Conservation (phyloP, 148 eudicot genomes). For the Rheum nobile region DNA sequence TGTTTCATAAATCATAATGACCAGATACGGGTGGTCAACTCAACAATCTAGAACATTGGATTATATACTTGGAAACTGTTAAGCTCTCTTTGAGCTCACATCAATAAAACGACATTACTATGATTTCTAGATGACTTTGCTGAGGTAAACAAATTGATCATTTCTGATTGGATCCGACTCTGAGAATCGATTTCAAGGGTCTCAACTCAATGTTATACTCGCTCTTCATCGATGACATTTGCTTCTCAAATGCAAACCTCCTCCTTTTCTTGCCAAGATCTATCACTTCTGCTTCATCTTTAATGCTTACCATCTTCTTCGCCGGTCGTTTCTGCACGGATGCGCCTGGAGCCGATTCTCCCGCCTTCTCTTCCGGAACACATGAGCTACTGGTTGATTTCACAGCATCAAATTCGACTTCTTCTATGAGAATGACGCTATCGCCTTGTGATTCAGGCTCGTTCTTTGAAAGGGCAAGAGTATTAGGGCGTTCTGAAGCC, state of each 20-base stretch:
- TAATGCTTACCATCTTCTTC: constrained; percentile 44
- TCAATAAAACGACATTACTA: background rate
- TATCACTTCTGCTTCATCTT: constrained; percentile 35
- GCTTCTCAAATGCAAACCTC: constrained; percentile 13
- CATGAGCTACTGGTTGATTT: background rate
- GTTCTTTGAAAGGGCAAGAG: constrained; percentile 2
- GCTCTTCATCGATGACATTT: constrained; percentile 2
- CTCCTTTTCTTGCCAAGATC: constrained; percentile 18
- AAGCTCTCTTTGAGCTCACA: no score
- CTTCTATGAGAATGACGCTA: background rate
- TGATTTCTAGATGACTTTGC: background rate
- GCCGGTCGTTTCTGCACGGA: background rate
- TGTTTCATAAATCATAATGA: no score
- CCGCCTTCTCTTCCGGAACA: background rate
- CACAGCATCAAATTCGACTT: background rate
- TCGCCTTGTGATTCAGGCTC: constrained; percentile 12
- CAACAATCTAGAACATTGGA: no score
- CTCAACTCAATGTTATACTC: constrained; percentile 15
- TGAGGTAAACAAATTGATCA: background rate
- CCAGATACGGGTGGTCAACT: no score
- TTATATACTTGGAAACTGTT: no score
- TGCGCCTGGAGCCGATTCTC: constrained; percentile 4
- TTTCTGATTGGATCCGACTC: constrained; percentile 27
- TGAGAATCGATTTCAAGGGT: constrained; percentile 45
- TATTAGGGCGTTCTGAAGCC: background rate